Evolutionary conservation across 2,329 filamentous ascomycete species (phyloP), one percentile per base, ranked within the genome.

Genomic region (Talaromyces islandicus): DNA sequence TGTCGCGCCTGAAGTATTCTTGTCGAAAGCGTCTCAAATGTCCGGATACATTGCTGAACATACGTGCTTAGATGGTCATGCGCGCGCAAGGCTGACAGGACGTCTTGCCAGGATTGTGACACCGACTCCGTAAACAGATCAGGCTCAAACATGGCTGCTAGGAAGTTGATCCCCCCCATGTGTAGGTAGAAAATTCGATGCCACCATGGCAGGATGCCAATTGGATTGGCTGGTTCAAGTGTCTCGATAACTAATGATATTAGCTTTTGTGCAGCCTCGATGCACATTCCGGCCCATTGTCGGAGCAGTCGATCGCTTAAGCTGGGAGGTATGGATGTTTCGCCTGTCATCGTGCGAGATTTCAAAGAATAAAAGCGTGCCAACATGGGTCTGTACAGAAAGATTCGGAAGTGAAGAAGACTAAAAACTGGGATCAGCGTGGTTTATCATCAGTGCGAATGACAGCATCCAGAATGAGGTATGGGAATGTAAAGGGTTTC

Each of bases 51-150:
- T 41, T 54, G 54, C 50, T n/a, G 27, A 12, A 60, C 59, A 21
- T 60, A 60, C 19, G 48, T 25, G 29, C 59, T 60, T 17, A 60
- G 24, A n/a, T 60, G 59, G 9, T 60, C 59, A 48, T 60, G 65
- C 24, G 63, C 58, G 30, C 64, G 60, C 17, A 71, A 62, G 11
- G 60, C 62, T 11, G 61, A 57, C 52, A 70, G 54, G 19, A 66
- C 61, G 35, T 32, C 61, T 19, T 62, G 30, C 70, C 69, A 71
- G 1, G 68, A 69, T 57, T 63, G 60, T 21, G 65, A 57, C 11
- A 70, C 64, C 11, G 65, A 65, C n/a, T 64, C 57, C 0, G 63
- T 69, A 51, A 65, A 71, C n/a, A 70, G 58, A 3, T 70, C 67
- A 2, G 64, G 48, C 27, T 21, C 24, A 27, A 69, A 62, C 69